phyloP scores from a whole-genome alignment of 495 filamentous ascomycete genomes.

The Aeminium ludgeri region DNA sequence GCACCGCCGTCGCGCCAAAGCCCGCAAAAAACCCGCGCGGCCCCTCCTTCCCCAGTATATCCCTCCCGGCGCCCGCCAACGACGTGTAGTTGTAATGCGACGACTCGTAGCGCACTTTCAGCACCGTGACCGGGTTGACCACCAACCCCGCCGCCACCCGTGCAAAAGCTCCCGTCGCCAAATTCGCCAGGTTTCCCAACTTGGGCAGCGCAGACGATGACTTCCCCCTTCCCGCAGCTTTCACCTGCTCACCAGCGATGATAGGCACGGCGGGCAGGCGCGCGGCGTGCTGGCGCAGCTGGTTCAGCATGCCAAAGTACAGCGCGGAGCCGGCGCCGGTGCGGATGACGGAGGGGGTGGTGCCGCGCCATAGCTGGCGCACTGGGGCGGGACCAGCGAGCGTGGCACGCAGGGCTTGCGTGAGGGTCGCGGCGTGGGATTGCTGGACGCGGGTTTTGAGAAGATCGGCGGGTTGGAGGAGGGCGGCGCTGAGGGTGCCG shows the following conservation, averaged over 20 bases:
- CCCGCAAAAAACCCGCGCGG: conserved; percentile 77
- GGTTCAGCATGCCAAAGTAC: conserved; percentile 83
- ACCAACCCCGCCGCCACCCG: conserved; percentile 72
- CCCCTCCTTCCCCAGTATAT: conserved; percentile 62
- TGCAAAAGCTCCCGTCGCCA: conserved; percentile 67
- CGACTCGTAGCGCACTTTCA: conserved; percentile 92
- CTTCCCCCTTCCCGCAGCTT: conserved; percentile 1
- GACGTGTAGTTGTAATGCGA: conserved; percentile 72
- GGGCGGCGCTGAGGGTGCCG: conserved; percentile 67
- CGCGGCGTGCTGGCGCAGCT: conserved; percentile 45
- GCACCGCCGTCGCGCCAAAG: conserved; percentile 80
- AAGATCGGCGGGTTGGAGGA: conserved; percentile 90
- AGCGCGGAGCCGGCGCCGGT: conserved; percentile 86
- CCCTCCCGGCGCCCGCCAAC: conserved; percentile 48
- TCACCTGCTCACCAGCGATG: conserved; percentile 5
- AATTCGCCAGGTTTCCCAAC: conserved; percentile 70
- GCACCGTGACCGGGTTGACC: conserved; percentile 90
- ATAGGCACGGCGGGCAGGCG: conserved; percentile 16
- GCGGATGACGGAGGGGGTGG: conserved; percentile 74
- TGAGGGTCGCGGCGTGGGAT: conserved; percentile 45
- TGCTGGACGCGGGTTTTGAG: conserved; percentile 94
- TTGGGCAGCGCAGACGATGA: conserved; percentile 65
- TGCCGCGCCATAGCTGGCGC: conserved; percentile 81
- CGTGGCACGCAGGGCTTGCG: conserved; percentile 54
- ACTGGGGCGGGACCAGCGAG: conserved; percentile 42